phyloP scores from a whole-genome alignment of 805 yeast species.

The Starmerella stellata region DNA sequence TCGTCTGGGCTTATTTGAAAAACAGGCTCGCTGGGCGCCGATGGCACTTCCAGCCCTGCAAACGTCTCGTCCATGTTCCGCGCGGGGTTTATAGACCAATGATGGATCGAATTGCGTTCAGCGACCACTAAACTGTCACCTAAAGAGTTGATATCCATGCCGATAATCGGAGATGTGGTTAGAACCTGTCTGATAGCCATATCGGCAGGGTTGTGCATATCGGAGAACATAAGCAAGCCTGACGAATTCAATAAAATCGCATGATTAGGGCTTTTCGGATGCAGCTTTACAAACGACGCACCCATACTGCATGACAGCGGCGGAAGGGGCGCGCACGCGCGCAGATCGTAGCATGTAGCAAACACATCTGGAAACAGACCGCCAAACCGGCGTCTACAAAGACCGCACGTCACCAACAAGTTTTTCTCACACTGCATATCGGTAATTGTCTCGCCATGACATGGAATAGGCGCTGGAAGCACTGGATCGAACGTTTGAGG shows the following conservation, averaged over 20 bases:
- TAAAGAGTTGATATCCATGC: slow-evolving; percentile 39
- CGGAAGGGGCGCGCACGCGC: slow-evolving; percentile 49
- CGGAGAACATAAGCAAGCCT: slow-evolving; percentile 77
- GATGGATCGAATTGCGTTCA: slow-evolving; percentile 43
- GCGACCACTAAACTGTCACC: slow-evolving; percentile 64
- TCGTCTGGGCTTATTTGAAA: slow-evolving; percentile 1
- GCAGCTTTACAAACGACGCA: slow-evolving; percentile 65
- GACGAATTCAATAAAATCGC: slow-evolving; percentile 52
- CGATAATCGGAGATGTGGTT: slow-evolving; percentile 29
- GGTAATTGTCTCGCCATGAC: slow-evolving; percentile 26
- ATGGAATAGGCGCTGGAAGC: slow-evolving; percentile 11
- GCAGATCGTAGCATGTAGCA: slow-evolving; percentile 62
- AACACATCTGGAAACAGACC: slow-evolving; percentile 49
- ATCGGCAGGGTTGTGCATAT: slow-evolving; percentile 58
- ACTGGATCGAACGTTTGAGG: slow-evolving; percentile 21
- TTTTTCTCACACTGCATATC: slow-evolving; percentile 25
- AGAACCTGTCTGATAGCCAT: slow-evolving; percentile 52
- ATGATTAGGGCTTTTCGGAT: slow-evolving; percentile 69
- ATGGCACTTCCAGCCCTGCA: slow-evolving; percentile 22
- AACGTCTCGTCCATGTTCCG: slow-evolving; percentile 19
- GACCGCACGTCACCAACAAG: slow-evolving; percentile 51
- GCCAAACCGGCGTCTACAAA: slow-evolving; percentile 43
- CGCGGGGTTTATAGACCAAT: slow-evolving; percentile 48
- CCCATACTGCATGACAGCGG: slow-evolving; percentile 85
- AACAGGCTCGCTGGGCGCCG: slow-evolving; percentile 16